Evolutionary conservation across 352 stramenopile species (phyloP).

Genomic region (Phytophthora macrochlamydospora): DNA sequence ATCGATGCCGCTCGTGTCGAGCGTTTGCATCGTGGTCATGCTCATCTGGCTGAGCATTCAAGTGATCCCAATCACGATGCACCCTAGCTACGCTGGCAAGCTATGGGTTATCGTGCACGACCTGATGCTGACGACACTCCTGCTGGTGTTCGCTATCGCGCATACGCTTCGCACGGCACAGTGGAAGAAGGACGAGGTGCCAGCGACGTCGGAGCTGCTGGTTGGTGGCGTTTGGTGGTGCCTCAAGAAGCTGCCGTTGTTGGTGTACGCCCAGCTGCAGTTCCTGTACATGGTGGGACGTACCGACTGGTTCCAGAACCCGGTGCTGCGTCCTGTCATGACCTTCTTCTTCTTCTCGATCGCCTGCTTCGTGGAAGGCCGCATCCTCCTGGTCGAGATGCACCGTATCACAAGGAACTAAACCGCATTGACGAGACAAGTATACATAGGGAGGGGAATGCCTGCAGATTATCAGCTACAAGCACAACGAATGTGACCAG

Average conservation of each 20-base stretch:
- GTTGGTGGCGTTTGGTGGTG: conserved; percentile 53
- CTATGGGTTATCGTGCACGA: conserved; percentile 73
- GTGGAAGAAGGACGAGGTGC: conserved; percentile 79
- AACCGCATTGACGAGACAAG: conserved; percentile 3
- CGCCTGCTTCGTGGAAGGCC: conserved; percentile 47
- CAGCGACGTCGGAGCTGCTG: conserved; percentile 56
- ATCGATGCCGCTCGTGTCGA: conserved; percentile 73
- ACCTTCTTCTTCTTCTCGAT: conserved; percentile 54
- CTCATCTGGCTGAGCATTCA: conserved; percentile 58
- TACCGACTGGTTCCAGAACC: conserved; percentile 78
- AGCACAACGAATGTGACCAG: conserved; percentile 14
- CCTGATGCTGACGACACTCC: conserved; percentile 59
- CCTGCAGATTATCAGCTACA: conserved; percentile 18
- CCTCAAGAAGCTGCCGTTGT: conserved; percentile 51
- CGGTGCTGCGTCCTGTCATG: conserved; percentile 73
- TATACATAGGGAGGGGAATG: conserved; percentile 20
- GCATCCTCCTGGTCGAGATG: conserved; percentile 68
- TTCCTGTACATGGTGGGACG: conserved; percentile 69
- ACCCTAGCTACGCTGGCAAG: conserved; percentile 67
- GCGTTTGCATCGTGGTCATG: conserved; percentile 53
- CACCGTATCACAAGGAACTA: conserved; percentile 53
- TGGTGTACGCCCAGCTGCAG: conserved; percentile 52
- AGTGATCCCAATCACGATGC: conserved; percentile 62
- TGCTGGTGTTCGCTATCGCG: conserved; percentile 72
- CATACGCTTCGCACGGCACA: conserved; percentile 66